Evolutionary conservation across 2,329 filamentous ascomycete genomes (phyloP).

Genomic region (Penicillium sp.): DNA sequence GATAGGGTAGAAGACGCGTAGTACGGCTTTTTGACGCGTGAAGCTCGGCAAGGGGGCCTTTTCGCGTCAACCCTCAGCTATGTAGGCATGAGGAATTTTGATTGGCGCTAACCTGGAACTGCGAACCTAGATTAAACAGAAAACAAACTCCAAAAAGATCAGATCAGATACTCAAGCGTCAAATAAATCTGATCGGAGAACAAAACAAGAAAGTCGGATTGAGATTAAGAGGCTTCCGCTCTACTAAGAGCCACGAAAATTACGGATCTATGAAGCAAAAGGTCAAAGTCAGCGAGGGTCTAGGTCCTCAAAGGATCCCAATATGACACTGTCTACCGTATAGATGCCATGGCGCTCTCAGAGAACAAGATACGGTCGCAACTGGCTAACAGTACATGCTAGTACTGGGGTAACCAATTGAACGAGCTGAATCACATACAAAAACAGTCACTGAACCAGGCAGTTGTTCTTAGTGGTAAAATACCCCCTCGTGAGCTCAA

Average conservation of each 20-base stretch:
- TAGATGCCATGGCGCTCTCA: too few species aligned
- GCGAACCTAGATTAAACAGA: neutral
- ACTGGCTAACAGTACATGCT: too few species aligned
- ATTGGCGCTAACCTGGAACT: neutral
- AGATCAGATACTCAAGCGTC: neutral
- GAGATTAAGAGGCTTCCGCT: constrained; percentile 54
- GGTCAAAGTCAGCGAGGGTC: too few species aligned
- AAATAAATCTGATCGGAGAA: neutral
- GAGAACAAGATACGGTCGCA: too few species aligned
- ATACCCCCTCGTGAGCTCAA: too few species aligned
- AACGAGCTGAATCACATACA: too few species aligned
- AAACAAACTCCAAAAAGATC: neutral
- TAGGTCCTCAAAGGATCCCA: too few species aligned
- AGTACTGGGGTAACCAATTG: too few species aligned
- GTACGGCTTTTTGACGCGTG: constrained; percentile 3
- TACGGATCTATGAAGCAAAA: neutral
- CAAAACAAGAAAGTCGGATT: constrained; percentile 35
- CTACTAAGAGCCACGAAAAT: constrained; percentile 32
- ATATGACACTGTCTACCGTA: too few species aligned
- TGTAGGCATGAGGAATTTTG: constrained; percentile 3
- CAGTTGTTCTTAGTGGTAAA: too few species aligned
- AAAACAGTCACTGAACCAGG: too few species aligned
- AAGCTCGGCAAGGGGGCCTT: constrained; percentile 8
- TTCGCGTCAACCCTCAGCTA: constrained; percentile 3
- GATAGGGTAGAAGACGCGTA: neutral